Evolutionary conservation across 2,329 filamentous ascomycete genomes (phyloP).

Genomic region (Curvularia sp.): DNA sequence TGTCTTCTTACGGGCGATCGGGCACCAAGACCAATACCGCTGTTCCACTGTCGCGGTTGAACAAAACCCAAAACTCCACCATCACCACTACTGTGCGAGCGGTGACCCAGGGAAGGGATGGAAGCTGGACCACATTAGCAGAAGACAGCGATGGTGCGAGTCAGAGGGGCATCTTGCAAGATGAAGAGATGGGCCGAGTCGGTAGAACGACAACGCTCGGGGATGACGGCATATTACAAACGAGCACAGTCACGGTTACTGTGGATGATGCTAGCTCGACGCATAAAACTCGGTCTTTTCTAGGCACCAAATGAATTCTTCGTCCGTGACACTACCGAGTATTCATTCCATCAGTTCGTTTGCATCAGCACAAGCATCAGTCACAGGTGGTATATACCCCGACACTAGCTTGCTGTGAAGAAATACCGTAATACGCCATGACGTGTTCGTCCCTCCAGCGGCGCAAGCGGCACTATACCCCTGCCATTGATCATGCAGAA

Average conservation of each 20-base stretch:
- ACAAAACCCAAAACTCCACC: slow-evolving; percentile 9
- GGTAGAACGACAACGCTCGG: not conserved
- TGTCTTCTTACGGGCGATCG: slow-evolving; percentile 13
- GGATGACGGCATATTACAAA: slow-evolving; percentile 12
- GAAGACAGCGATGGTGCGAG: slow-evolving; percentile 1
- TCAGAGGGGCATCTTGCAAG: slow-evolving; percentile 12
- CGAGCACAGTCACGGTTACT: slow-evolving; percentile 16
- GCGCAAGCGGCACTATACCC: not conserved
- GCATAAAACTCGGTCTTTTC: slow-evolving; percentile 2
- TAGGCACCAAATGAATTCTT: not conserved
- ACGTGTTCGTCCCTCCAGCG: not conserved
- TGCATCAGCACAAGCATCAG: not conserved
- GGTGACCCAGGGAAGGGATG: slow-evolving; percentile 1
- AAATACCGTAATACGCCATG: not conserved
- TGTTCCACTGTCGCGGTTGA: slow-evolving; percentile 6
- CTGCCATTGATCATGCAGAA: not conserved
- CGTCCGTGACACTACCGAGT: not conserved
- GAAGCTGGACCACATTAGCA: slow-evolving; percentile 2
- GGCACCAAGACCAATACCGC: not conserved
- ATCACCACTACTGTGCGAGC: slow-evolving; percentile 11
- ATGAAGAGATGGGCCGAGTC: slow-evolving; percentile 7
- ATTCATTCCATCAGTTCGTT: not conserved
- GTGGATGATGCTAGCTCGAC: slow-evolving; percentile 9
- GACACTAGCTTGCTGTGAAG: not conserved
- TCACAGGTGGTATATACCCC: not conserved